Evolutionary conservation across 2,329 filamentous ascomycete genomes (phyloP).

Genomic region (Fusarium cyanostomum): DNA sequence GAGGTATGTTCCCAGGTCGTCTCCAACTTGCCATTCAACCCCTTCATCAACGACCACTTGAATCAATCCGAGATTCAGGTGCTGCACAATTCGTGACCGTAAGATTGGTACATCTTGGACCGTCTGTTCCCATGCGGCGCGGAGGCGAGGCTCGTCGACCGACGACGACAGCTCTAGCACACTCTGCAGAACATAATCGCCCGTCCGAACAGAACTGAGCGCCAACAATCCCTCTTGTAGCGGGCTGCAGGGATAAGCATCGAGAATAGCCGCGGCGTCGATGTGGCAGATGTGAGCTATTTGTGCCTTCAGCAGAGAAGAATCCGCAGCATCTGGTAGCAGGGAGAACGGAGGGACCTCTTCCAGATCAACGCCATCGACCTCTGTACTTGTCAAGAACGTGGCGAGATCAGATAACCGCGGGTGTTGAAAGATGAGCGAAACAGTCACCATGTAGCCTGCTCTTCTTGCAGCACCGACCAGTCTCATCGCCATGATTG

Average conservation of each 20-base stretch:
- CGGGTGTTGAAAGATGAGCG: slow-evolving; percentile 50
- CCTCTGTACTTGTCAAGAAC: neutral
- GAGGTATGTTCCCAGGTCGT: slow-evolving; percentile 42
- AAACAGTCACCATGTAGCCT: slow-evolving; percentile 31
- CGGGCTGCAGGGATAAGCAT: slow-evolving; percentile 50
- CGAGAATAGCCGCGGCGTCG: slow-evolving; percentile 15
- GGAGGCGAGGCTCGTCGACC: neutral
- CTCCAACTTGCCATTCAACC: slow-evolving; percentile 42
- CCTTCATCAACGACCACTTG: slow-evolving; percentile 55
- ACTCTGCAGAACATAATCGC: slow-evolving; percentile 29
- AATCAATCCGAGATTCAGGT: slow-evolving; percentile 51
- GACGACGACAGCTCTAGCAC: neutral
- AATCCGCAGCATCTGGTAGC: neutral
- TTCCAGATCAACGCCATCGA: neutral
- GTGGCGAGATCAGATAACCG: slow-evolving; percentile 1
- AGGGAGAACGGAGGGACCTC: neutral
- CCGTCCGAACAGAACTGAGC: slow-evolving; percentile 43
- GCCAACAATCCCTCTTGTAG: slow-evolving; percentile 48
- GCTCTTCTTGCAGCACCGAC: slow-evolving; percentile 54
- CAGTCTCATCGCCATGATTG: slow-evolving; percentile 58
- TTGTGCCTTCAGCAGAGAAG: neutral
- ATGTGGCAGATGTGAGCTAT: neutral
- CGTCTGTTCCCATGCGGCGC: neutral
- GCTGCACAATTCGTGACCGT: slow-evolving; percentile 57
- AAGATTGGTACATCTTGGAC: slow-evolving; percentile 45